These are phyloP conservation scores for Coelastrella sp. DNA, from an alignment of 139 green algal genomes.

Conservation along the genomic window DNA sequence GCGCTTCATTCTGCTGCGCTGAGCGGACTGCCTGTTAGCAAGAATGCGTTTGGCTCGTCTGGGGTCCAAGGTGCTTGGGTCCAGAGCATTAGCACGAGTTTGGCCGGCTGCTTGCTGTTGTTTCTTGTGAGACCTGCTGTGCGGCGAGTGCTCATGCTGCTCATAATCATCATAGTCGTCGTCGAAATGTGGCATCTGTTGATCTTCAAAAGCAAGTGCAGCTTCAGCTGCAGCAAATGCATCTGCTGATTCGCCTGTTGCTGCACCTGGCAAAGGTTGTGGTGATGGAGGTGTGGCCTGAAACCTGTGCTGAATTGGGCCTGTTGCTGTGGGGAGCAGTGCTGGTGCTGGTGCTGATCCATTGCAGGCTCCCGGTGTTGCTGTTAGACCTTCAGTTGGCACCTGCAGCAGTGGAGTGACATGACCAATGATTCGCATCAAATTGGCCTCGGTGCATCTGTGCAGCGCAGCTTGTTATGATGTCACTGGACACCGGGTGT, in stretches of 20 bases:
- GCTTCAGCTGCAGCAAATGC: slow-evolving; percentile 13
- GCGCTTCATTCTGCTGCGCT: slow-evolving; percentile 65
- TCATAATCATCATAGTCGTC: not conserved
- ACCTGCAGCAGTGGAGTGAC: not conserved
- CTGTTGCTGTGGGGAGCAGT: not conserved
- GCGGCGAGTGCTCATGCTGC: not conserved
- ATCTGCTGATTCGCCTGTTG: not conserved
- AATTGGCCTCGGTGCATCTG: too few species aligned
- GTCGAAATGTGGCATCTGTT: not conserved
- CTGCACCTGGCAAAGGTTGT: not conserved
- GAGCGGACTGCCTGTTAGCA: slow-evolving; percentile 66
- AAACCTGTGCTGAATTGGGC: not conserved
- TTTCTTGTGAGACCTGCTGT: not conserved
- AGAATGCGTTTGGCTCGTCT: slow-evolving; percentile 63
- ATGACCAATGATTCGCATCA: too few species aligned
- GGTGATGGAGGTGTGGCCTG: not conserved
- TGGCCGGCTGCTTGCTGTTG: slow-evolving; percentile 38
- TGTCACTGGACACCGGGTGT: too few species aligned
- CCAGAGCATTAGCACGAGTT: slow-evolving; percentile 62
- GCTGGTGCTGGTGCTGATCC: not conserved
- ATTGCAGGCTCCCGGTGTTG: not conserved
- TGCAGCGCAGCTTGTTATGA: too few species aligned
- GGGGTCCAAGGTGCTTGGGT: slow-evolving; percentile 58
- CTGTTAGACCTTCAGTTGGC: not conserved
- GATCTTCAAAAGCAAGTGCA: not conserved